Evolutionary conservation across 2,329 filamentous ascomycete species (phyloP), one percentile per base, ranked within the genome.

Genomic region (Clarireedia homoeocarpa): DNA sequence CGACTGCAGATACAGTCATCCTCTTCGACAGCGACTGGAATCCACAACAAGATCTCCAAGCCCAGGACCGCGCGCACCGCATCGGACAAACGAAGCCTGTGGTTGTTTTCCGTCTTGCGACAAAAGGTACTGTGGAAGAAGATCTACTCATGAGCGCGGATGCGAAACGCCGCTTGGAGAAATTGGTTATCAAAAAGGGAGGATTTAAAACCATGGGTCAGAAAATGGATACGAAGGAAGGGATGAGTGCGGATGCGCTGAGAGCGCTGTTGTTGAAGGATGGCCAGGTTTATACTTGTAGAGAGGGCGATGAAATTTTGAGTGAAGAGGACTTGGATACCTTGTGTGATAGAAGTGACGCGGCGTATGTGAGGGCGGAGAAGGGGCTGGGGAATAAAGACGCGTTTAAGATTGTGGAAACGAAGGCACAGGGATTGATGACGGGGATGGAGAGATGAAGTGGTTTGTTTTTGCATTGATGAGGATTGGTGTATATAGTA

Each of bases 21-120:
- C 77, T 97, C 0, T 97, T 94, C 63, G 92, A 97, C 70, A 84
- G 79, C 2, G 82, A 96, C 66, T 96, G 92, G 84, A 99, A 99
- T 65, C 94, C 94, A 0, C 94, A 99, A 69, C 92, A 96, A 68
- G 94, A 99, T 70, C 77, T 99, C 0, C 94, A 99, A 68, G 94
- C 94, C 0, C 94, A 97, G 71, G 94, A 99, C 67, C 89, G 94
- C 5, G 91, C 89, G 0, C 94, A 99, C 69, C 84, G 94, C 12
- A 97, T 99, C 60, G 94, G 94, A 0, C 94, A 99, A 70, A 96
- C 85, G 0, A 81, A 86, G 2, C 94, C 94, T 0, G 94, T 99
- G 1, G 83, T 99, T 20, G 87, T 99, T 0, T 99, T 95, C 71
- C 86, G 94, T 1, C 84, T 99, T 36, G 92, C 94, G 0, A 99